Conservation (phyloP, 805 yeast genomes). For the Candida coleopterorum region DNA sequence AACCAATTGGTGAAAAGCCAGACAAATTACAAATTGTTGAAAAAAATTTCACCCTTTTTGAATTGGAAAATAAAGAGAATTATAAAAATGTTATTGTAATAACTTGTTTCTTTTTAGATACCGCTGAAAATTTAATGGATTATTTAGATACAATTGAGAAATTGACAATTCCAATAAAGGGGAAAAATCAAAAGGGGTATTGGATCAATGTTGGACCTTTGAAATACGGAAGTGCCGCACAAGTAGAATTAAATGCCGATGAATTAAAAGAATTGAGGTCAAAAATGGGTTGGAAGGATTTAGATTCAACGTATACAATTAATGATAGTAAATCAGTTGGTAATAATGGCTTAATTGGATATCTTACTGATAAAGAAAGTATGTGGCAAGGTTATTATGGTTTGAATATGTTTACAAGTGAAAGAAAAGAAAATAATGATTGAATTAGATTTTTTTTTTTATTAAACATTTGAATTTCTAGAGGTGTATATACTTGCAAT, state of each 20-base stretch:
- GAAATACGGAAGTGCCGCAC: slow-evolving; percentile 83
- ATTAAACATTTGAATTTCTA: slow-evolving; percentile 89
- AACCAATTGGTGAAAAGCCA: slow-evolving; percentile 33
- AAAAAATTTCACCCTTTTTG: slow-evolving; percentile 62
- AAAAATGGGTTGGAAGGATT: slow-evolving; percentile 57
- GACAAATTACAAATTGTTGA: slow-evolving; percentile 42
- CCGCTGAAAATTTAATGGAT: slow-evolving; percentile 80
- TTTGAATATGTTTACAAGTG: slow-evolving; percentile 51
- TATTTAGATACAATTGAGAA: slow-evolving; percentile 62
- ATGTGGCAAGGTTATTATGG: slow-evolving; percentile 81
- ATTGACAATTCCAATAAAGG: slow-evolving; percentile 10
- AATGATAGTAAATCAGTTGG: slow-evolving; percentile 7
- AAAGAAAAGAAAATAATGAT: slow-evolving; percentile 23
- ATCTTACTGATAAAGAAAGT: slow-evolving; percentile 60
- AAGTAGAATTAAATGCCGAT: slow-evolving; percentile 67
- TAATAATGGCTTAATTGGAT: slow-evolving; percentile 43
- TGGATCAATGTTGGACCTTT: slow-evolving; percentile 95
- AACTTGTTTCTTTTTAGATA: slow-evolving; percentile 80
- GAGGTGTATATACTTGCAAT: no score
- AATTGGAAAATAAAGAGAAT: slow-evolving; percentile 19
- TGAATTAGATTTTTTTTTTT: slow-evolving; percentile 50
- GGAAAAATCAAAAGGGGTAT: slow-evolving; percentile 41
- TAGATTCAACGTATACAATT: slow-evolving; percentile 12
- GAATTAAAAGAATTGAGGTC: slow-evolving; percentile 56
- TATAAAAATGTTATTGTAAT: slow-evolving; percentile 47